These are phyloP conservation scores for Setaria viridis DNA, from an alignment of 202 grass and related monocot species.

Conservation along the genomic window DNA sequence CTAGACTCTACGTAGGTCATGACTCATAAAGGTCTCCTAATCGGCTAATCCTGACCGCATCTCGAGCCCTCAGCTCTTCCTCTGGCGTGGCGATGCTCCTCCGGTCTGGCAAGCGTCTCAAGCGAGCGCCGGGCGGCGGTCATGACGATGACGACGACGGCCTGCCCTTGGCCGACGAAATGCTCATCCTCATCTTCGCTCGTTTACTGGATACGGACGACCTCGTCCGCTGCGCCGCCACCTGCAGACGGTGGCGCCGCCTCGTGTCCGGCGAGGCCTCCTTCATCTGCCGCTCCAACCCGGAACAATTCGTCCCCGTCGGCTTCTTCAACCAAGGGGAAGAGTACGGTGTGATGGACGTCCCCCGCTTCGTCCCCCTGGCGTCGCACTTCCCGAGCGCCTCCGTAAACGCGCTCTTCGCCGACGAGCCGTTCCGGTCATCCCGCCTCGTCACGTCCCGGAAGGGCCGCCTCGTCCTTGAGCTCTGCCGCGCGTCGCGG, in stretches of 20 bases:
- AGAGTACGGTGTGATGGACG: not conserved
- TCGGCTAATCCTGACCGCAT: not conserved
- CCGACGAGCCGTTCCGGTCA: not conserved
- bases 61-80: not conserved
- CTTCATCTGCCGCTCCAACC: not conserved
- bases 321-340: conserved; percentile 6
- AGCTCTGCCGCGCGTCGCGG: not conserved
- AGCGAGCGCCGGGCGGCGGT: not conserved
- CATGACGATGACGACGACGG: not conserved
- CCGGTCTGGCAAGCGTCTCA: not conserved
- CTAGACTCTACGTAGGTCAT: no score
- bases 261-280: not conserved
- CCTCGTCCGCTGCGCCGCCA: not conserved
- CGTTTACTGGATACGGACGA: not conserved
- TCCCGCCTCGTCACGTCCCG: not conserved
- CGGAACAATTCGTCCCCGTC: not conserved
- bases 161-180: not conserved
- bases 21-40: no score
- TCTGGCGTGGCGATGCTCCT: not conserved
- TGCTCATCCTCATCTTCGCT: not conserved
- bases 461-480: not conserved
- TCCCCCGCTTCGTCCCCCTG: not conserved
- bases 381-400: not conserved
- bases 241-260: not conserved
- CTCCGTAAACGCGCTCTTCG: not conserved